Conservation (phyloP, 139 green algal genomes). For the Zygnema cylindricum region DNA sequence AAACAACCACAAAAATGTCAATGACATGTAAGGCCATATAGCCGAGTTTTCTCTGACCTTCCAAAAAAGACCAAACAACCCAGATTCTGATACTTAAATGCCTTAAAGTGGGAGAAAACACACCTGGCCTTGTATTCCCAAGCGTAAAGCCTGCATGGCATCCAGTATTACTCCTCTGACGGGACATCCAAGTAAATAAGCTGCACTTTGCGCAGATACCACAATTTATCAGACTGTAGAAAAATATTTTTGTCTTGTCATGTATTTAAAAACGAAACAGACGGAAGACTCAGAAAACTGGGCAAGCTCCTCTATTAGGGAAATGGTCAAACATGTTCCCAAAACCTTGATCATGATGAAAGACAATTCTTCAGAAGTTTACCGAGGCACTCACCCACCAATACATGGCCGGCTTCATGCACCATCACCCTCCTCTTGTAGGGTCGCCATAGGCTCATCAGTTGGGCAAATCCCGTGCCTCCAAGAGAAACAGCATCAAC, state of each 20-base stretch:
- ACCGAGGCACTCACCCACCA: conserved; percentile 38
- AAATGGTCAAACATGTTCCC: too few species aligned
- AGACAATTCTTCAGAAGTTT: too few species aligned
- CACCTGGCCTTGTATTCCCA: conserved; percentile 53
- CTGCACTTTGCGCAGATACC: too few species aligned
- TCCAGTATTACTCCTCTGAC: conserved; percentile 56
- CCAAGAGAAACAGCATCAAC: conserved; percentile 25
- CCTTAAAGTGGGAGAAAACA: neutral
- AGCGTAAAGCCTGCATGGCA: conserved; percentile 30
- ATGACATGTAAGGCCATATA: neutral
- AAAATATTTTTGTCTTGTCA: neutral
- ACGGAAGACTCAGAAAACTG: too few species aligned
- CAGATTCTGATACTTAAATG: too few species aligned
- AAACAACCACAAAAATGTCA: conserved; percentile 1
- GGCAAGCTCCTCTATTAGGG: too few species aligned
- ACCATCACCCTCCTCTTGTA: conserved; percentile 49
- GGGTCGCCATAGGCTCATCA: conserved; percentile 48
- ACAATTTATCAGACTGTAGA: too few species aligned
- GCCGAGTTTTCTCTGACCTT: too few species aligned
- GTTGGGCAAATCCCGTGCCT: conserved; percentile 32
- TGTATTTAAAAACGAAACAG: too few species aligned
- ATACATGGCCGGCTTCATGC: conserved; percentile 56
- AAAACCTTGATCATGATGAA: too few species aligned
- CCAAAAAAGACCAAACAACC: too few species aligned
- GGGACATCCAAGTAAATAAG: conserved; percentile 59